Evolutionary conservation across 176 grass and related monocot genomes (phyloP).

Genomic region (Guadua angustifolia): DNA sequence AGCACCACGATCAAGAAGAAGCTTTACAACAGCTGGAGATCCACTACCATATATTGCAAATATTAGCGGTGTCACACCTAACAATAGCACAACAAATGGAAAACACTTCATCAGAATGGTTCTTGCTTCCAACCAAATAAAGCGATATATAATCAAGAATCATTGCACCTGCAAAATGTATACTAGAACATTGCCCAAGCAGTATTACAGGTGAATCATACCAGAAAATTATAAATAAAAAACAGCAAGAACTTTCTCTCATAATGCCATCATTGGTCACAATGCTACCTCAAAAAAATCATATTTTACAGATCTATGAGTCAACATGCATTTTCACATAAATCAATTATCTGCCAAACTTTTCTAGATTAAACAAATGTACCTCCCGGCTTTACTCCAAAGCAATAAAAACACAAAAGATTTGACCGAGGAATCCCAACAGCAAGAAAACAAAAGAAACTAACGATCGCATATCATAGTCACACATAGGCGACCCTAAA

Average conservation of each 20-base stretch:
- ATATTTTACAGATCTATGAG: too few relatives aligned
- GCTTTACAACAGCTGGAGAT: neutral
- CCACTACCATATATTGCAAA: conserved; percentile 9
- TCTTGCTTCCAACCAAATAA: too few relatives aligned
- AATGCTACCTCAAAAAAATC: too few relatives aligned
- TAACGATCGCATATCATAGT: neutral
- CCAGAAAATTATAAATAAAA: too few relatives aligned
- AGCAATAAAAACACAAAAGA: neutral
- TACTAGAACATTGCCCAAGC: neutral
- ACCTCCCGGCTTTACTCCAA: neutral
- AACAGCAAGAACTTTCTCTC: too few relatives aligned
- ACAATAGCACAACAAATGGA: neutral
- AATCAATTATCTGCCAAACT: too few relatives aligned
- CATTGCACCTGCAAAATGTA: neutral
- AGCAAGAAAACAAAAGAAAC: neutral
- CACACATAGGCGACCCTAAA: neutral
- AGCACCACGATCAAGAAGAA: conserved; percentile 29
- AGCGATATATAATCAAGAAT: neutral
- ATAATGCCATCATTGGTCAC: too few relatives aligned
- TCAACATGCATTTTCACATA: too few relatives aligned
- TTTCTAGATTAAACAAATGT: too few relatives aligned
- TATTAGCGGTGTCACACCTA: conserved; percentile 9
- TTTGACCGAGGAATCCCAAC: too few relatives aligned
- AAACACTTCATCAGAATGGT: neutral
- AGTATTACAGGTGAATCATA: neutral